Conservation (phyloP, 1,139 yeast genomes). For the Yamadazyma kanchanaburiensis region DNA sequence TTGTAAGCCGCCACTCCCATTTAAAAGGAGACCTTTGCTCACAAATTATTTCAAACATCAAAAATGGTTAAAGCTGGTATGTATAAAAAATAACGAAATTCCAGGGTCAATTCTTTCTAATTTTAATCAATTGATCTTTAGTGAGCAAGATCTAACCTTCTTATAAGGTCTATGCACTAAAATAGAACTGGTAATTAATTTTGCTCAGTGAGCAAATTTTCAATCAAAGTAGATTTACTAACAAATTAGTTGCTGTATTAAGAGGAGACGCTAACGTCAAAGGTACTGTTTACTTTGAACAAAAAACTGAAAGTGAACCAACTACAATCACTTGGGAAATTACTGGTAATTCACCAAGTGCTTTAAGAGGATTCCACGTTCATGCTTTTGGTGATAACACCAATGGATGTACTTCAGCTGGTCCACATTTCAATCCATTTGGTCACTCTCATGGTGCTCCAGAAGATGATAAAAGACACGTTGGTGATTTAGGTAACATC, state of each 20-base stretch:
- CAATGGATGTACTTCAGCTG: constrained; percentile 98
- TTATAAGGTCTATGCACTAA: neutral
- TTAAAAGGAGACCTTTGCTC: constrained; percentile 2
- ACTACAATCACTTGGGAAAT: constrained; percentile 87
- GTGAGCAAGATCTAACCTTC: neutral
- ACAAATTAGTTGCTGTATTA: constrained; percentile 75
- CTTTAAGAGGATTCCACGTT: constrained; percentile 94
- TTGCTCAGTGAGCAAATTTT: constrained; percentile 5
- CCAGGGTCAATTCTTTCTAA: too few species aligned
- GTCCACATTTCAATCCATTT: constrained; percentile 98
- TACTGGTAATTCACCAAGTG: constrained; percentile 80
- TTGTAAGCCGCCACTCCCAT: constrained; percentile 5
- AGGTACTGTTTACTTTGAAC: constrained; percentile 86
- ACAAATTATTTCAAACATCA: too few species aligned
- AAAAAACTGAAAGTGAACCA: constrained; percentile 71
- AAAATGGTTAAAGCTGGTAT: constrained; percentile 37
- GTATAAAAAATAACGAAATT: constrained; percentile 14
- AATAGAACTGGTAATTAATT: constrained; percentile 2
- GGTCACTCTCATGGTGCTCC: constrained; percentile 93
- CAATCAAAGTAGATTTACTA: constrained; percentile 5
- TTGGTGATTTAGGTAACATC: constrained; percentile 96
- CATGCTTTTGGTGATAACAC: constrained; percentile 99
- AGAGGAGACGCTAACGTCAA: constrained; percentile 91
- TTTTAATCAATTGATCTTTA: constrained; percentile 2
- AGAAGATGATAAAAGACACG: constrained; percentile 85